phyloP scores from a whole-genome alignment of 345 rosid species.

The Brassica carinata region DNA sequence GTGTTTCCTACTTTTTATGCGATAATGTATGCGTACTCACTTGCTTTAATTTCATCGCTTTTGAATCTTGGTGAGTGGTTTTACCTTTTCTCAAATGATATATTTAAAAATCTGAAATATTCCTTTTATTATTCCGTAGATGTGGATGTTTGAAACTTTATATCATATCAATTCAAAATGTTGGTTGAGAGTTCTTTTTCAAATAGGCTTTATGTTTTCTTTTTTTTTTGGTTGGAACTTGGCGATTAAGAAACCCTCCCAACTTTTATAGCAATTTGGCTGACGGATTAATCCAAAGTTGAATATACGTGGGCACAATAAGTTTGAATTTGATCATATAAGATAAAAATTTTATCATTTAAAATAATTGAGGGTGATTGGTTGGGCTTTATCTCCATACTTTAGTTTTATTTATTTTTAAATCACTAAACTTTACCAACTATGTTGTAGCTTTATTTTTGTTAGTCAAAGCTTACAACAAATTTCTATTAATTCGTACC shows the following conservation, averaged over 20 bases:
- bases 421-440: too few species aligned
- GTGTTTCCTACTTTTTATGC: slow-evolving; percentile 35
- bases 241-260: slow-evolving; percentile 38
- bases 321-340: neutral
- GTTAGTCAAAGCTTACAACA: too few species aligned
- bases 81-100: slow-evolving; percentile 4
- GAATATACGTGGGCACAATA: neutral
- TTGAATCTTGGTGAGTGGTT: slow-evolving; percentile 31
- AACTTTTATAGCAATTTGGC: slow-evolving; percentile 1
- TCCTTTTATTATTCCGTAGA: neutral
- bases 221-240: slow-evolving; percentile 33
- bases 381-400: too few species aligned
- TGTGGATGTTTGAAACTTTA: slow-evolving; percentile 31
- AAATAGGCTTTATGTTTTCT: slow-evolving; percentile 9
- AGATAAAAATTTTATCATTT: neutral
- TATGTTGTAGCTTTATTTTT: too few species aligned
- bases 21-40: slow-evolving; percentile 40
- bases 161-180: slow-evolving; percentile 26
- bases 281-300: neutral
- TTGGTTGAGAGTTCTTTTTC: slow-evolving; percentile 23
- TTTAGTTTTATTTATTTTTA: too few species aligned
- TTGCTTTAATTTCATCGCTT: slow-evolving; percentile 34
- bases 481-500: too few species aligned
- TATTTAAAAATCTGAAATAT: neutral
- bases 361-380: neutral